These are phyloP conservation scores for Chloropicon primus DNA, from an alignment of 139 green algal species.

Conservation along the genomic window DNA sequence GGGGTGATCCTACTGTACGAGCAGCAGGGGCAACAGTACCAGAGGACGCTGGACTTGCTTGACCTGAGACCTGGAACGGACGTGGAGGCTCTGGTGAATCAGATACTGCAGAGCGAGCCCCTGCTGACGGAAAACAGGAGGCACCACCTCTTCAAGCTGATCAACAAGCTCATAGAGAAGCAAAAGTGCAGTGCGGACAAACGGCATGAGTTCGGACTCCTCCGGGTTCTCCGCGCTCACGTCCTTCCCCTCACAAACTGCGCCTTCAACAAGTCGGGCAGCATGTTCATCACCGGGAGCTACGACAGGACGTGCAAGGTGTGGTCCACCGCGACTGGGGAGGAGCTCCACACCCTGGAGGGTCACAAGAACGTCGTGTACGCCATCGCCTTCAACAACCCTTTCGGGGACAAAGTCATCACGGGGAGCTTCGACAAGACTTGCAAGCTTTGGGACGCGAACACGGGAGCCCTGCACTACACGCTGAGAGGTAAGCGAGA, in stretches of 20 bases:
- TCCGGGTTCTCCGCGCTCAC: conserved; percentile 54
- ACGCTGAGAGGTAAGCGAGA: neutral
- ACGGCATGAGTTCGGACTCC: conserved; percentile 39
- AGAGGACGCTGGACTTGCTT: conserved; percentile 48
- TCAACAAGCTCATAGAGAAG: conserved; percentile 40
- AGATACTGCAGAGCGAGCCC: conserved; percentile 44
- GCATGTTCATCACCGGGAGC: conserved; percentile 58
- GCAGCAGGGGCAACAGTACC: conserved; percentile 31
- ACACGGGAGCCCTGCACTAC: conserved; percentile 33
- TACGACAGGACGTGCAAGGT: conserved; percentile 69
- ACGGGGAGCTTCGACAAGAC: conserved; percentile 63
- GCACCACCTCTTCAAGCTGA: conserved; percentile 31
- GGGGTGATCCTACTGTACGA: conserved; percentile 61
- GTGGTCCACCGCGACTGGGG: conserved; percentile 51
- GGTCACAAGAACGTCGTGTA: conserved; percentile 71
- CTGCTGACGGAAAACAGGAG: conserved; percentile 39
- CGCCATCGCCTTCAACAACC: conserved; percentile 66
- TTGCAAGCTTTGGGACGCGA: conserved; percentile 44
- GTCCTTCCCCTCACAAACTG: conserved; percentile 65
- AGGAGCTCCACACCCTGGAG: conserved; percentile 57
- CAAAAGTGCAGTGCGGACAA: conserved; percentile 22
- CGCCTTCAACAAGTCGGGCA: conserved; percentile 62
- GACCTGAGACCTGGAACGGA: conserved; percentile 44
- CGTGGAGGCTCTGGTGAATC: conserved; percentile 39
- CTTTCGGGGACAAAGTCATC: conserved; percentile 54